A percentile compares a stretch with the other conserved stretches of the same genome.
phyloP scores from a whole-genome alignment of 768 basidiomycete species.

The Podaxis sp. region DNA sequence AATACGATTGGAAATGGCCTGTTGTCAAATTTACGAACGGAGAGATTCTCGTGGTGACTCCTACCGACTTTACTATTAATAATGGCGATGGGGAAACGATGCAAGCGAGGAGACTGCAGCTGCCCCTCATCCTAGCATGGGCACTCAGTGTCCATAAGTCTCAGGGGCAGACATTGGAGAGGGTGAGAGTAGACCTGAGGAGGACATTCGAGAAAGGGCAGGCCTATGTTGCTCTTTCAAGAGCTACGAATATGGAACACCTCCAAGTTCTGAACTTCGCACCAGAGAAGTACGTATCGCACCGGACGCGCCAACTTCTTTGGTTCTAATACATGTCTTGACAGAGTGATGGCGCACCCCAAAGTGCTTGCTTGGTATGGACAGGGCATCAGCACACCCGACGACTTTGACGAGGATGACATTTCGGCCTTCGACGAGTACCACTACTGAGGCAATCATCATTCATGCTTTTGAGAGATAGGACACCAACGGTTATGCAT shows the following conservation, averaged over 20 bases:
- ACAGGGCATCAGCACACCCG: conserved; percentile 1
- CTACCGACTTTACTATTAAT: conserved; percentile 62
- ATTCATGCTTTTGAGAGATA: not conserved
- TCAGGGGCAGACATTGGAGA: conserved; percentile 62
- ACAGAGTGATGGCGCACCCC: conserved; percentile 64
- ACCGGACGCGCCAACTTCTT: not conserved
- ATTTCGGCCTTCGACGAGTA: conserved; percentile 6
- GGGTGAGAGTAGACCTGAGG: conserved; percentile 77
- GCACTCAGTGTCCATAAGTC: conserved; percentile 88
- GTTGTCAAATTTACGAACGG: conserved; percentile 59
- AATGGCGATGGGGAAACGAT: conserved; percentile 51
- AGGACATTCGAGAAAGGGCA: conserved; percentile 81
- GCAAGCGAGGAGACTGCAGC: conserved; percentile 52
- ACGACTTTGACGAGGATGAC: conserved; percentile 25
- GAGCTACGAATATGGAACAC: conserved; percentile 65
- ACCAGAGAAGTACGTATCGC: conserved; percentile 46
- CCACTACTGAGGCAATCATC: not conserved
- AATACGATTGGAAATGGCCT: conserved; percentile 43
- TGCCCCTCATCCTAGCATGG: conserved; percentile 85
- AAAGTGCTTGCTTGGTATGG: conserved; percentile 61
- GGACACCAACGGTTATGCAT: not conserved
- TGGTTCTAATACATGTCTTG: conserved; percentile 1
- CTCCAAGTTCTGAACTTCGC: conserved; percentile 69
- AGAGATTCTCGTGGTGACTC: conserved; percentile 44
- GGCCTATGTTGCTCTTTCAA: conserved; percentile 75